Evolutionary conservation across 2,329 filamentous ascomycete genomes (phyloP), one percentile per base, ranked within the genome.

Genomic region (Alternaria angustiovoidea): DNA sequence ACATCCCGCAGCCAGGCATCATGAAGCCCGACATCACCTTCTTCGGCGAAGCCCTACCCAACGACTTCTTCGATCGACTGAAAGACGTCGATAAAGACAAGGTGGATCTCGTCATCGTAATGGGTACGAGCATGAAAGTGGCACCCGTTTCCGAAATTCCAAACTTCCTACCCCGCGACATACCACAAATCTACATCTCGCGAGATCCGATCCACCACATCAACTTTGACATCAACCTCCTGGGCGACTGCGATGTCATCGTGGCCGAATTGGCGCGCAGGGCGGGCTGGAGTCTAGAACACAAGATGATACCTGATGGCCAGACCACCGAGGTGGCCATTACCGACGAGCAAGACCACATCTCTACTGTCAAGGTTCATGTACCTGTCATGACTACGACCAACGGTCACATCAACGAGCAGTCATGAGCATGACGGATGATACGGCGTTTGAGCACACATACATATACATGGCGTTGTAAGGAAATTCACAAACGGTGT

Each of bases 11-110:
- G 48, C 86, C 88, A 2, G 93, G 92, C 57, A 88, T 96, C 75
- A 96, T 96, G 93, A 97, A 87, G 84, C 95, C 95, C 8, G 94
- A 98, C 81, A 98, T 99, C 75, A 98, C 93, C 47, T 98, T 99
- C 82, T 98, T 98, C 73, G 94, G 94, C 68, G 95, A 99, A 81
- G 86, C 89, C 51, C 88, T 99, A 1, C 94, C 94, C 0, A 88
- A 92, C 69, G 87, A 88, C 67, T 99, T 99, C 79, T 91, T 91
- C 58, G 84, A 87, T 51, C 90, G 94, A 7, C 86, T 98, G 14
- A 88, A 91, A n/a, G 85, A 92, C 61, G 86, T 92, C 69, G 95
- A 99, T 78, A 88, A 88, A 60, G 87, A 92, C 65, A 84, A 87
- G 58, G 92, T 91, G 1, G 95, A 99, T 76, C 85, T 99, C 16